Percentiles rank a stretch among this genome's conserved stretches.
phyloP scores from a whole-genome alignment of 257 asterid genomes.

The Nemophila menziesii region DNA sequence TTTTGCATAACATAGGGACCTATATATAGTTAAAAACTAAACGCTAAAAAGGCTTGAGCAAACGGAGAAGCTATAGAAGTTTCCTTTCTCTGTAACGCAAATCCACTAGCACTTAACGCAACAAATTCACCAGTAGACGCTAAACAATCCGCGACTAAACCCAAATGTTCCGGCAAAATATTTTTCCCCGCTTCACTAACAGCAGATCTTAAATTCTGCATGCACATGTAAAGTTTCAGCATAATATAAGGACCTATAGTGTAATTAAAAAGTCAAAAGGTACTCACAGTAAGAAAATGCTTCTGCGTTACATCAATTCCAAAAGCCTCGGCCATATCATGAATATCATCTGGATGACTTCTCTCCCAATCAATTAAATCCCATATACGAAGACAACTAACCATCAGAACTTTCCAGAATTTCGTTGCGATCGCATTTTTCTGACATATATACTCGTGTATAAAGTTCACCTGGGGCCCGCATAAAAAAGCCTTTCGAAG shows the following conservation, averaged over 20 bases:
- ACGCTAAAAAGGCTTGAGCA: constrained; percentile 70
- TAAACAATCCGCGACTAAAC: constrained; percentile 66
- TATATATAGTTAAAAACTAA: constrained; percentile 25
- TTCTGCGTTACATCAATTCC: constrained; percentile 64
- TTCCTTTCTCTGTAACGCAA: constrained; percentile 68
- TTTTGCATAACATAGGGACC: no score
- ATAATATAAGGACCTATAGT: neutral
- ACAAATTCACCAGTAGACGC: constrained; percentile 71
- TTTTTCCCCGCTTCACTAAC: constrained; percentile 60
- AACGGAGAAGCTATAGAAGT: constrained; percentile 49
- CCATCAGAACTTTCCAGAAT: constrained; percentile 61
- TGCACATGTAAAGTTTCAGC: constrained; percentile 19
- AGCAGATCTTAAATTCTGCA: constrained; percentile 73
- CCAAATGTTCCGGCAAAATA: constrained; percentile 67
- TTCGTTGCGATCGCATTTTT: constrained; percentile 40
- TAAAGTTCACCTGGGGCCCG: constrained; percentile 34
- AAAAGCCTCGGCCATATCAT: constrained; percentile 42
- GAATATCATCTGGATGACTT: constrained; percentile 82
- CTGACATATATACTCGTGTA: constrained; percentile 57
- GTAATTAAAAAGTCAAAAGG: neutral
- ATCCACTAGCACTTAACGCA: constrained; percentile 61
- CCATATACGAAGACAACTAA: constrained; percentile 45
- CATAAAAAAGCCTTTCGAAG: constrained; percentile 19
- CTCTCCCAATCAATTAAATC: constrained; percentile 82
- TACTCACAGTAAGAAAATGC: constrained; percentile 64